Conservation (phyloP, 73 alveolate genomes). For the Breviolum minutum region DNA sequence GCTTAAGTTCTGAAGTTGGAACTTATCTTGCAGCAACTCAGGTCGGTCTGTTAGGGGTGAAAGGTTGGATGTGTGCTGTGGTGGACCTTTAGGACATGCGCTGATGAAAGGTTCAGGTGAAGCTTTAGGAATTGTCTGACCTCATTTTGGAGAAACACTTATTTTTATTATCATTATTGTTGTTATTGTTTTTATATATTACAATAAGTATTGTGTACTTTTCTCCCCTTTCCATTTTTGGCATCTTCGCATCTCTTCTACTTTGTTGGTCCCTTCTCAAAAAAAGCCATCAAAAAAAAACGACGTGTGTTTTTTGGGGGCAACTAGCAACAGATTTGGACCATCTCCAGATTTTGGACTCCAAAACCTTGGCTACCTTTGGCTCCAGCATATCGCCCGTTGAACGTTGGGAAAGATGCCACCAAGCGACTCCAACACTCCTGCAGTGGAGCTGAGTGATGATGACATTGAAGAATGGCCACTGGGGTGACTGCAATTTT, state of each 20-base stretch:
- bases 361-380: not conserved
- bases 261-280: too few relatives aligned
- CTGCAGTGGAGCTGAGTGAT: slow-evolving; percentile 20
- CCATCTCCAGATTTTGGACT: not conserved
- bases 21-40: slow-evolving; percentile 41
- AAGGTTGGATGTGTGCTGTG: not conserved
- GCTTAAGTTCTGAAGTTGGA: not conserved
- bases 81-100: not conserved
- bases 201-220: too few relatives aligned
- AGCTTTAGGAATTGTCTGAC: not conserved
- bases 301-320: not conserved
- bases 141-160: not conserved
- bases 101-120: not conserved
- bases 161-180: not conserved
- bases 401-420: not conserved
- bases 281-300: too few relatives aligned
- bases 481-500: not conserved
- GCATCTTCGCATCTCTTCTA: too few relatives aligned
- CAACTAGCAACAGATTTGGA: not conserved
- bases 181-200: not conserved
- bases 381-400: not conserved
- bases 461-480: slow-evolving; percentile 5
- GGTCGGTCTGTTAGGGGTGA: not conserved
- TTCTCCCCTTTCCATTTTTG: too few relatives aligned
- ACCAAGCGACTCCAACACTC: slow-evolving; percentile 43